A percentile compares a stretch with the other conserved stretches of the same genome.
phyloP scores from a whole-genome alignment of 169 alveolate species.

The Theileria annulata region DNA sequence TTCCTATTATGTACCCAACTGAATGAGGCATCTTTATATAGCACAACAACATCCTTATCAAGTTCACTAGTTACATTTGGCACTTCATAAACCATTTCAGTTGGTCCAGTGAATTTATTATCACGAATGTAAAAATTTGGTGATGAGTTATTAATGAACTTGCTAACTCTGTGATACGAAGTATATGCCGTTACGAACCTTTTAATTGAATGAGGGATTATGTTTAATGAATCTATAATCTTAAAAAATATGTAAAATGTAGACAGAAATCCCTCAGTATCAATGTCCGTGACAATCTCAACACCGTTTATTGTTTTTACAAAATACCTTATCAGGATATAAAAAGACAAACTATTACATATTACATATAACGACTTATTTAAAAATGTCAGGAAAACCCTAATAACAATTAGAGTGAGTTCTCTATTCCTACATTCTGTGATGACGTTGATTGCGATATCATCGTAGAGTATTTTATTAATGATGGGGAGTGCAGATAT shows the following conservation, averaged over 20 bases:
- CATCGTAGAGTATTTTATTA: slow-evolving; percentile 29
- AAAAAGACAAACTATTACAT: slow-evolving; percentile 4
- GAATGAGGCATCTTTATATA: slow-evolving; percentile 45
- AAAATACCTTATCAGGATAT: slow-evolving; percentile 33
- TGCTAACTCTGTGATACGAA: slow-evolving; percentile 31
- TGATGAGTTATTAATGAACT: slow-evolving; percentile 25
- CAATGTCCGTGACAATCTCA: slow-evolving; percentile 6
- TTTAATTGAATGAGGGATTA: slow-evolving; percentile 29
- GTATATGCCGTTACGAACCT: slow-evolving; percentile 11
- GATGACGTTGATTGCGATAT: slow-evolving; percentile 33
- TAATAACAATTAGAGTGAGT: slow-evolving; percentile 21
- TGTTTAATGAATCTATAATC: slow-evolving; percentile 29
- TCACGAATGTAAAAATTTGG: slow-evolving; percentile 47
- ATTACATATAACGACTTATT: slow-evolving; percentile 17
- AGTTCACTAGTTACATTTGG: background rate
- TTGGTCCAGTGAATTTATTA: slow-evolving; percentile 9
- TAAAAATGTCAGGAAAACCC: slow-evolving; percentile 19
- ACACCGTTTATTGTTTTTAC: slow-evolving; percentile 9
- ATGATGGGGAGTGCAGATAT: slow-evolving; percentile 16
- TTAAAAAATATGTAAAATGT: slow-evolving; percentile 29
- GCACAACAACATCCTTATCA: slow-evolving; percentile 13
- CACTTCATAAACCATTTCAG: background rate
- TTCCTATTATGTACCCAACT: slow-evolving; percentile 20
- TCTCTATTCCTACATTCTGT: slow-evolving; percentile 39
- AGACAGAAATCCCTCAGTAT: slow-evolving; percentile 29